Base-by-base conservation (phyloP, 2,329 filamentous ascomycete genomes). In the Boeremia exigua region DNA sequence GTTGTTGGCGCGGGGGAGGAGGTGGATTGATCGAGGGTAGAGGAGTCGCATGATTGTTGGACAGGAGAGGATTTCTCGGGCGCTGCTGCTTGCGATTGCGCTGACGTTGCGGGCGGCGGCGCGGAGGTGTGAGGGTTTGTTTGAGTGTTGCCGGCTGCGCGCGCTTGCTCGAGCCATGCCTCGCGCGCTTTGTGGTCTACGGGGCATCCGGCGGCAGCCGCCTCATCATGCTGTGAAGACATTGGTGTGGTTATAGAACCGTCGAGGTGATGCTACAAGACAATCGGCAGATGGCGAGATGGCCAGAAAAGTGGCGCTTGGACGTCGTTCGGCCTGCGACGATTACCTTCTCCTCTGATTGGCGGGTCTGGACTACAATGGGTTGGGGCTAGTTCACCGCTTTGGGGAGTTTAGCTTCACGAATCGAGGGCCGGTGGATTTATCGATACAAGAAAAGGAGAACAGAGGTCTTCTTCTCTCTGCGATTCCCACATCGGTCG, bases 171-270 rank as follows among this genome's bases (percentile, higher is more conserved):
- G 33, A 98, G 84, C 94, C 94, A 99, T 67, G 89, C 86, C 68
- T 92, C 89, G 68, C 95, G 89, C 48, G 92, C 89, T 69, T 91
- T 90, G 78, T 93, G 90, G 78, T 98, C 93, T 69, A 98, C 92
- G 5, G 95, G 95, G 70, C 95, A 98, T 54, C 73, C 69, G 61
- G 71, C 63, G 34, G 70, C 67, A 17, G 69, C 58, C 9, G 79
- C 75, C 49, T 75, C 67, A 47, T 65, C 54, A 28, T 56, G 53
- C 42, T 55, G 47, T 19, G 69, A 66, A 40, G 66, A 62, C 66
- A 72, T 71, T 50, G 58, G 60, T 39, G 59, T 40, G 45, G 28
- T 32, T 17, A 19, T 45, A 17, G 29, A 7, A 28, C 32, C 42
- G 48, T 43, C 32, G 32, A 38, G 23, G 37, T 62, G 47, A 43